Percentiles rank a stretch among this genome's conserved stretches.
Evolutionary conservation across 129 eudicot species (phyloP).

Genomic region (Chrysanthemum seticuspe): DNA sequence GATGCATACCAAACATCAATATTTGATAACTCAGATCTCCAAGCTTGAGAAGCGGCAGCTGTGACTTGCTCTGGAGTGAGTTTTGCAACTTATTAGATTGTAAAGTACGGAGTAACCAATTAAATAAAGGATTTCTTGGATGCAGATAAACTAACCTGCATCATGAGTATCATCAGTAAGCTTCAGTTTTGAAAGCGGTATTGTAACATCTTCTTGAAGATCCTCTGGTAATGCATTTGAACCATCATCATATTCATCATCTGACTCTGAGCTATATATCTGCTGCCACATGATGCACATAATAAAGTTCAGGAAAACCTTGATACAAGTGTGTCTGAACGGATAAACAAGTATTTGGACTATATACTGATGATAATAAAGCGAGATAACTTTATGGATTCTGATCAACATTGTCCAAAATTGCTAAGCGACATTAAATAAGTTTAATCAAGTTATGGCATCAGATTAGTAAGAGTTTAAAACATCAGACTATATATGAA

Average conservation of each 20-base stretch:
- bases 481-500: neutral
- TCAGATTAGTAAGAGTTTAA: neutral
- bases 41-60: conserved; percentile 36
- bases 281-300: conserved; percentile 18
- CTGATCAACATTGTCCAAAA: no score
- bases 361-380: no score
- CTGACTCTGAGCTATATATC: conserved; percentile 71
- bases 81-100: neutral
- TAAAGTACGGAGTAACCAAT: conserved; percentile 23
- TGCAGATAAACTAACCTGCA: neutral
- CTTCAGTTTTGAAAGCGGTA: conserved; percentile 63
- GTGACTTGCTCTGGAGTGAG: neutral
- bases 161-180: conserved; percentile 34
- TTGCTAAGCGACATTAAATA: no score
- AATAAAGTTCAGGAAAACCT: conserved; percentile 13
- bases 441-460: no score
- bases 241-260: conserved; percentile 48
- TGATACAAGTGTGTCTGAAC: no score
- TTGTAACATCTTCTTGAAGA: conserved; percentile 45
- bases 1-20: conserved; percentile 90
- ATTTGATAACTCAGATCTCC: conserved; percentile 78
- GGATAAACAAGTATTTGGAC: no score
- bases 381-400: no score
- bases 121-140: neutral
- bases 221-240: conserved; percentile 41